These are phyloP conservation scores for Anacardium occidentale DNA, from an alignment of 345 rosid species.

Conservation along the genomic window DNA sequence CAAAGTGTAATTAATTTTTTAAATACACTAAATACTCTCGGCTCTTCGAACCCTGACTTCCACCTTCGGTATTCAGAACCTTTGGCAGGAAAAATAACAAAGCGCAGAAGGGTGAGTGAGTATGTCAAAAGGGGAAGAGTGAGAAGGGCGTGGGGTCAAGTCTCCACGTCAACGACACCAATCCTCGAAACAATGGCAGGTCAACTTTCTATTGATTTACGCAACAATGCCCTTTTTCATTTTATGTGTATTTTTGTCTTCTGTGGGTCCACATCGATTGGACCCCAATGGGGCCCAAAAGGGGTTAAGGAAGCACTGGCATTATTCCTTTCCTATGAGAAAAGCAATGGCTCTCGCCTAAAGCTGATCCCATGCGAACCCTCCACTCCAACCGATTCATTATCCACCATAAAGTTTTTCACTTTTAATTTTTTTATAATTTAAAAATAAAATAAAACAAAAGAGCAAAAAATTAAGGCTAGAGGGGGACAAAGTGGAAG, in stretches of 20 bases:
- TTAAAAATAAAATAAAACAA: neutral
- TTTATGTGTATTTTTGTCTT: neutral
- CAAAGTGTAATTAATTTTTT: no score
- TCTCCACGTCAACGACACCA: constrained; percentile 60
- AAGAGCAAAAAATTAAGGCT: neutral
- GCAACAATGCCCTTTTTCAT: constrained; percentile 26
- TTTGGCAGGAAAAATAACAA: no score
- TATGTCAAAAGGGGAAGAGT: constrained; percentile 31
- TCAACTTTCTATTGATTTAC: constrained; percentile 40
- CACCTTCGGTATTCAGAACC: no score
- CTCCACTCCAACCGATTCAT: constrained; percentile 15
- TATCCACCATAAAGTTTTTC: no score
- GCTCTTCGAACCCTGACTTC: no score
- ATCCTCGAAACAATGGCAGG: constrained; percentile 36
- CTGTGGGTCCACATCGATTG: constrained; percentile 45
- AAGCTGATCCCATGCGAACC: constrained; percentile 36
- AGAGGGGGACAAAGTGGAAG: constrained; percentile 92
- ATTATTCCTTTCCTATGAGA: constrained; percentile 52
- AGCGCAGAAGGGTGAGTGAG: constrained; percentile 17
- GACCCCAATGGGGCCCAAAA: constrained; percentile 47
- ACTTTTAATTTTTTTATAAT: no score
- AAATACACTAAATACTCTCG: no score
- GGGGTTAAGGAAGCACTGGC: constrained; percentile 39
- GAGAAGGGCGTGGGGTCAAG: constrained; percentile 32
- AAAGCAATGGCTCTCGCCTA: constrained; percentile 47